Percentiles rank a stretch among this genome's conserved stretches.
Conservation (phyloP, 495 filamentous ascomycete genomes). For the Tuber calosporum region DNA sequence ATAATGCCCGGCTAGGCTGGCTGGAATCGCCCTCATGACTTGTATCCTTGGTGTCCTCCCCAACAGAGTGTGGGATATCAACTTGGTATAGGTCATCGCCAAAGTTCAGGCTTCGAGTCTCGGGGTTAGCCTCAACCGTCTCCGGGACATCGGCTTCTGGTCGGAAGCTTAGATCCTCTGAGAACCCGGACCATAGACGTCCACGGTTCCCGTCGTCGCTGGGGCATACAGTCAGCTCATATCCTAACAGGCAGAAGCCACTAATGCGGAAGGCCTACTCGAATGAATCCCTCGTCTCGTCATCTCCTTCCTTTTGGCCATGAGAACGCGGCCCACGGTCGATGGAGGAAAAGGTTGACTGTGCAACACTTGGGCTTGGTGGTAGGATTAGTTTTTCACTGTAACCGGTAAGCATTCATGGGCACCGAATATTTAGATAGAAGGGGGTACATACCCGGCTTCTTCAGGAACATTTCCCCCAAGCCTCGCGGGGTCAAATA, state of each 20-base stretch:
- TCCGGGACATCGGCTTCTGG: conserved; percentile 4
- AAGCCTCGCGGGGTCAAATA: conserved; percentile 21
- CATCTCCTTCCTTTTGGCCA: background rate
- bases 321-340: background rate
- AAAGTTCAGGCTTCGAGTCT: conserved; percentile 17
- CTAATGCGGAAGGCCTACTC: conserved; percentile 6
- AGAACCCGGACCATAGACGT: conserved; percentile 35
- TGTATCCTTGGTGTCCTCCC: conserved; percentile 19
- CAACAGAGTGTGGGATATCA: conserved; percentile 32
- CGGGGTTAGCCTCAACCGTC: background rate
- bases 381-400: background rate
- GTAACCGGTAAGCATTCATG: background rate
- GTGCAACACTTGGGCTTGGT: background rate
- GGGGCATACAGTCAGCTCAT: conserved; percentile 4
- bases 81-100: conserved; percentile 28
- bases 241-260: background rate
- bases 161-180: conserved; percentile 25
- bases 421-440: background rate
- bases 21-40: conserved; percentile 20
- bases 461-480: background rate
- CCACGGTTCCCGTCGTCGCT: conserved; percentile 13
- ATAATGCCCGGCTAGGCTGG: conserved; percentile 24
- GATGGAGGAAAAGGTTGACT: background rate
- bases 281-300: background rate
- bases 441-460: background rate